Evolutionary conservation across 2,329 filamentous ascomycete genomes (phyloP), one percentile per base, ranked within the genome.

Genomic region (Pestalotiopsis sp.): DNA sequence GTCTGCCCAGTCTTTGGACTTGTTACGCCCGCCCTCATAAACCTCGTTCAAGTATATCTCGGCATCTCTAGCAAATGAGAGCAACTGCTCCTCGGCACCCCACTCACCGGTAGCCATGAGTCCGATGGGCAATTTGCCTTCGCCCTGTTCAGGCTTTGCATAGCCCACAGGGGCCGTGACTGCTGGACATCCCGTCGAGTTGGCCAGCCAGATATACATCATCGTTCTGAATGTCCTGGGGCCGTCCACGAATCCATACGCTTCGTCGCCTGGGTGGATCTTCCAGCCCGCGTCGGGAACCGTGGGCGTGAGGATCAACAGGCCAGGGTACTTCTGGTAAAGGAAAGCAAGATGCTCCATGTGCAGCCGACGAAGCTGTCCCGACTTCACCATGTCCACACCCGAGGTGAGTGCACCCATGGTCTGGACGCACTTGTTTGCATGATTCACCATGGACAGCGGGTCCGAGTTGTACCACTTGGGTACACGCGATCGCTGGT

Each of bases 191-290:
- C 95, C 95, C 0, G 86, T 89, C 73, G 94, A 91, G 80, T 98
- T 98, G 6, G 94, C 92, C 45, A 97, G 80, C 87, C 92, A 97
- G 17, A 93, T 90, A 80, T 93, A 97, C 79, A 91, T 89, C 93
- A 97, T 97, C 76, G 89, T 93, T 31, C 87, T 84, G n/a, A 97
- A 83, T 17, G 89, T 90, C 70, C 82, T 84, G 77, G 96, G 94
- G 0, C 86, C 91, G 78, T 98, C 92, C 49, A 86, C 91, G 72
- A 93, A 83, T 2, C 95, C 95, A 75, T 94, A 90, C n/a, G 82
- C 82, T 17, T 90, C 83, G 56, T 92, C 90, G 9, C 83, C 85
- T 1, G 84, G 80, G 12, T 78, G 70, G 27, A 91, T 89, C 57
- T 88, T 87, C 92, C 93, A 97, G 12, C 94, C 94, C 0, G 89